Percentiles rank a stretch among this genome's conserved stretches.
These are phyloP conservation scores for Santalum album DNA, from an alignment of 164 flowering plant species.

Conservation along the genomic window DNA sequence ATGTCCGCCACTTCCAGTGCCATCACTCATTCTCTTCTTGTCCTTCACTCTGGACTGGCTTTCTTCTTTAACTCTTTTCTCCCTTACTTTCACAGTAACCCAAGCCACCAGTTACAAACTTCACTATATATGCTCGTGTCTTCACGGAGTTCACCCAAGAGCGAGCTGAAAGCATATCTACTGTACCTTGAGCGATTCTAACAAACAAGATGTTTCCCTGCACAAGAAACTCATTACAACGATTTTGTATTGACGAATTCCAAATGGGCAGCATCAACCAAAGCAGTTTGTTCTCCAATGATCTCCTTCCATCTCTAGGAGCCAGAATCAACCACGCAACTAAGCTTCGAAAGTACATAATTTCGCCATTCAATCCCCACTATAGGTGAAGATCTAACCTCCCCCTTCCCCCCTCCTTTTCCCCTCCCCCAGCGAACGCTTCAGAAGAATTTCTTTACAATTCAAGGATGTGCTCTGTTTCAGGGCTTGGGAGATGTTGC, in stretches of 20 bases:
- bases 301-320: conserved; percentile 87
- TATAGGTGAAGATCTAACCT: conserved; percentile 46
- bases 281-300: conserved; percentile 46
- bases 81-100: conserved; percentile 5
- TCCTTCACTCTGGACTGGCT: not conserved
- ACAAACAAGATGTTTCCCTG: conserved; percentile 49
- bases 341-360: conserved; percentile 48
- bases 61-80: conserved; percentile 7
- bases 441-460: not conserved
- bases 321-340: conserved; percentile 64
- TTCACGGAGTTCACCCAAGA: conserved; percentile 3
- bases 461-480: conserved; percentile 10
- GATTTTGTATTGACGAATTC: conserved; percentile 48
- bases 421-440: not conserved
- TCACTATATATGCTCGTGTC: conserved; percentile 20
- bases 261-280: conserved; percentile 22
- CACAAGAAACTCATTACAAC: conserved; percentile 39
- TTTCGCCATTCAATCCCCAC: conserved; percentile 70
- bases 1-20: conserved; percentile 55
- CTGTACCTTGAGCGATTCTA: no score
- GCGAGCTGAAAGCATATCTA: no score
- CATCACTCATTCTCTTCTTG: not conserved
- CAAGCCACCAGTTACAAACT: conserved; percentile 13
- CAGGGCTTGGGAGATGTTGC: conserved; percentile 96
- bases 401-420: conserved; percentile 1